Evolutionary conservation across 129 eudicot genomes (phyloP).

Genomic region (Escallonia herrerae): DNA sequence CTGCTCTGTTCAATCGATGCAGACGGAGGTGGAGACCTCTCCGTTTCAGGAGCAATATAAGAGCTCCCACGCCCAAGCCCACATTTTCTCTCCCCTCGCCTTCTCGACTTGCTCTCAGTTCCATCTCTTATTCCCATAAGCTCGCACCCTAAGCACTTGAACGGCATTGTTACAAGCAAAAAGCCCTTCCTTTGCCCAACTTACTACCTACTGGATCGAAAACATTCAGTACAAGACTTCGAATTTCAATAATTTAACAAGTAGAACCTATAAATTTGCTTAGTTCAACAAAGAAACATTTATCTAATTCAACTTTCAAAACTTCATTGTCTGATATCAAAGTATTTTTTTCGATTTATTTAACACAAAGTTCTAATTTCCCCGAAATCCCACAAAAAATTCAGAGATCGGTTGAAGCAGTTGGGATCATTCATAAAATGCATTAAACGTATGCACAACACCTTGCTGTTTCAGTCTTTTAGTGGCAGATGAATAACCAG

Average conservation of each 20-base stretch:
- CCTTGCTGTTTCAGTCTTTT: too few relatives aligned
- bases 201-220: not conserved
- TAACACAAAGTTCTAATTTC: too few relatives aligned
- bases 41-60: slow-evolving; percentile 45
- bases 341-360: not conserved
- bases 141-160: slow-evolving; percentile 37
- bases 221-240: not conserved
- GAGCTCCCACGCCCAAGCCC: slow-evolving; percentile 32
- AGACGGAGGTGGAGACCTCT: slow-evolving; percentile 12
- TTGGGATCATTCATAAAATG: too few relatives aligned
- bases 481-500: too few relatives aligned
- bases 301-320: not conserved
- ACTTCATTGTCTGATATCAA: not conserved
- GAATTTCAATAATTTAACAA: not conserved
- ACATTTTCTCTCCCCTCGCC: slow-evolving; percentile 28
- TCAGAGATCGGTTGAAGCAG: too few relatives aligned
- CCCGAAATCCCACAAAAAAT: too few relatives aligned
- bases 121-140: slow-evolving; percentile 18
- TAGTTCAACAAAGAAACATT: not conserved
- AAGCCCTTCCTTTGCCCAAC: not conserved
- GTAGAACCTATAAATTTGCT: not conserved
- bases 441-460: too few relatives aligned
- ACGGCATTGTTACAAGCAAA: slow-evolving; percentile 23
- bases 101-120: slow-evolving; percentile 16
- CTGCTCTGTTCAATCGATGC: slow-evolving; percentile 21